phyloP scores from a whole-genome alignment of 495 filamentous ascomycete species.

The Penicillium fimorum region DNA sequence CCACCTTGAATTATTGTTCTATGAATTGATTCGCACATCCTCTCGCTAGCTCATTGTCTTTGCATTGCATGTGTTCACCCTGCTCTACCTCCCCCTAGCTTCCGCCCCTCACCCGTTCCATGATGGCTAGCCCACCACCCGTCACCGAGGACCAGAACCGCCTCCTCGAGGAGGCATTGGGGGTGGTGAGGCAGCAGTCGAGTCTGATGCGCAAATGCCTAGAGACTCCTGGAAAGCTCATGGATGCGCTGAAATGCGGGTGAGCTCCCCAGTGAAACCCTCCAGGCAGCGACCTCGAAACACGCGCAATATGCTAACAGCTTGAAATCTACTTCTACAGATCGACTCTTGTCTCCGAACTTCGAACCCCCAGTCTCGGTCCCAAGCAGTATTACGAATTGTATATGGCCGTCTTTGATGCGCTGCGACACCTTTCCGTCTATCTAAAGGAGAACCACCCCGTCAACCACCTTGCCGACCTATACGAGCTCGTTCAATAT shows the following conservation, averaged over 20 bases:
- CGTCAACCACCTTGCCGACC: constrained; percentile 93
- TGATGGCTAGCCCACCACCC: constrained; percentile 61
- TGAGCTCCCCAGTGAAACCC: constrained; percentile 42
- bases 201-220: constrained; percentile 94
- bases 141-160: constrained; percentile 87
- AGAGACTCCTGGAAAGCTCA: constrained; percentile 96
- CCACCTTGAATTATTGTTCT: constrained; percentile 1
- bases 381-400: constrained; percentile 99
- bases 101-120: constrained; percentile 23
- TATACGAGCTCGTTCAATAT: constrained; percentile 99
- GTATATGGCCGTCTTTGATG: constrained; percentile 99
- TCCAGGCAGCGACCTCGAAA: constrained; percentile 37
- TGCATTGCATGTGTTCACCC: constrained; percentile 31
- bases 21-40: constrained; percentile 13
- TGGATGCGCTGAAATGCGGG: constrained; percentile 99
- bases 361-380: constrained; percentile 90
- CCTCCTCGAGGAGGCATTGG: constrained; percentile 93
- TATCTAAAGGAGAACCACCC: constrained; percentile 97
- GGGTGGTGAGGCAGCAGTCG: constrained; percentile 94
- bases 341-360: constrained; percentile 94
- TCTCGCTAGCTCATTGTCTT: constrained; percentile 19
- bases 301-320: constrained; percentile 23
- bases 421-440: constrained; percentile 90
- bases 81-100: constrained; percentile 23
- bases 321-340: constrained; percentile 44